A percentile compares a stretch with the other conserved stretches of the same genome.
Evolutionary conservation across 169 alveolate genomes (phyloP).

Genomic region (Theileria sp.): DNA sequence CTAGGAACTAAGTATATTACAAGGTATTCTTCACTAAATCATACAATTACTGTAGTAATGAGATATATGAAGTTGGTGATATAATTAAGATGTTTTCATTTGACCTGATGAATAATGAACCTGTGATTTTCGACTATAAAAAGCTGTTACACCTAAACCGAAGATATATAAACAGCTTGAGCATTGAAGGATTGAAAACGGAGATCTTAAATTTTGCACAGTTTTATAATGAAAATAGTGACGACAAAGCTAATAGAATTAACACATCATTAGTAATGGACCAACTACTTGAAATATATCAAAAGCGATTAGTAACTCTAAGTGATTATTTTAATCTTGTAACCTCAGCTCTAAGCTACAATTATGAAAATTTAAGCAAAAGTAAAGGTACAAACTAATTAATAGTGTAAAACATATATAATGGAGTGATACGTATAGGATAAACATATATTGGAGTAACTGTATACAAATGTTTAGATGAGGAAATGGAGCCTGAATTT

Average conservation of each 20-base stretch:
- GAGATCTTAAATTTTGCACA: background rate
- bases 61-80: slow-evolving; percentile 13
- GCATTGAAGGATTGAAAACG: background rate
- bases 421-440: background rate
- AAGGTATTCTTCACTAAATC: background rate
- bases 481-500: background rate
- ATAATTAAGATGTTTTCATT: slow-evolving; percentile 30
- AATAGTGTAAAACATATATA: background rate
- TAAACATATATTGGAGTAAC: background rate
- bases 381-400: background rate
- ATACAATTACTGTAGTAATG: slow-evolving; percentile 9
- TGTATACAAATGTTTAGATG: background rate
- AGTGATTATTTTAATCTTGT: slow-evolving; percentile 7
- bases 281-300: background rate
- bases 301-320: background rate
- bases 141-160: slow-evolving; percentile 52
- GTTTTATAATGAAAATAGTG: background rate
- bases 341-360: background rate
- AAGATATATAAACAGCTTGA: slow-evolving; percentile 16
- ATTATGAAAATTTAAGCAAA: background rate
- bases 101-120: slow-evolving; percentile 22
- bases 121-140: slow-evolving; percentile 34
- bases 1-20: slow-evolving; percentile 52
- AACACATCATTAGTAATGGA: background rate
- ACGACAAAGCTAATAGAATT: background rate